Conservation (phyloP, 2,329 filamentous ascomycete species). For the Acephala macrosclerotiorum region DNA sequence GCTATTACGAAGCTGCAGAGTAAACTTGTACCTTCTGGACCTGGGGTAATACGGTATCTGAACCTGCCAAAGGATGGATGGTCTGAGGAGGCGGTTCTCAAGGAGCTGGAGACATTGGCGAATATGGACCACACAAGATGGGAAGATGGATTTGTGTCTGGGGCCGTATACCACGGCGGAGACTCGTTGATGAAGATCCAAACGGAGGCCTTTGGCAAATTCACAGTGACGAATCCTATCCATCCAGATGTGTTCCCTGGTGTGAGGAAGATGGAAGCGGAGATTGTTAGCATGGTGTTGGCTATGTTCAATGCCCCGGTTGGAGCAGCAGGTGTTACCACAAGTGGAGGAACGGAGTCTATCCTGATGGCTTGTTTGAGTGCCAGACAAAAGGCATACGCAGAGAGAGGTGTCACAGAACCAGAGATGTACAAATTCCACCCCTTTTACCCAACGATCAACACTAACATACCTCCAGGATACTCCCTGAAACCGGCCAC, state of each 20-base stretch:
- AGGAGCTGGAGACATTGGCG: slow-evolving; percentile 80
- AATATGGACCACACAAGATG: slow-evolving; percentile 93
- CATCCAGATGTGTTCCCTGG: slow-evolving; percentile 98
- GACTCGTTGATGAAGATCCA: slow-evolving; percentile 82
- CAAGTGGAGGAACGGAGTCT: slow-evolving; percentile 92
- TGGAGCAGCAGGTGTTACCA: slow-evolving; percentile 87
- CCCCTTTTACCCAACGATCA: no score
- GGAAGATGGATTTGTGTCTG: slow-evolving; percentile 95
- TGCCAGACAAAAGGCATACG: slow-evolving; percentile 86
- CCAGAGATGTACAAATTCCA: slow-evolving; percentile 81
- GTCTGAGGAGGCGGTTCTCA: slow-evolving; percentile 77
- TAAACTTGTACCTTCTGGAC: slow-evolving; percentile 80
- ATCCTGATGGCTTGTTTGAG: slow-evolving; percentile 95
- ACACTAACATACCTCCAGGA: slow-evolving; percentile 60
- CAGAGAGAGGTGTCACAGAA: slow-evolving; percentile 86
- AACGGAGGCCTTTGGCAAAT: slow-evolving; percentile 90
- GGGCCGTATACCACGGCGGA: slow-evolving; percentile 95
- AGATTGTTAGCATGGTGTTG: slow-evolving; percentile 95
- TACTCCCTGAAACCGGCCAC: slow-evolving; percentile 92
- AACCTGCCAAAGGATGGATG: slow-evolving; percentile 85
- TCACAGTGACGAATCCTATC: slow-evolving; percentile 95
- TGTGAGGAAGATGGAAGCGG: slow-evolving; percentile 98
- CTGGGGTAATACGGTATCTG: slow-evolving; percentile 75
- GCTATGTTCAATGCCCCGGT: slow-evolving; percentile 87
- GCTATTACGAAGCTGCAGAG: slow-evolving; percentile 80